Evolutionary conservation across 192 early-diverging fungal genomes (phyloP).

Genomic region (Paraglomus brasilianum): DNA sequence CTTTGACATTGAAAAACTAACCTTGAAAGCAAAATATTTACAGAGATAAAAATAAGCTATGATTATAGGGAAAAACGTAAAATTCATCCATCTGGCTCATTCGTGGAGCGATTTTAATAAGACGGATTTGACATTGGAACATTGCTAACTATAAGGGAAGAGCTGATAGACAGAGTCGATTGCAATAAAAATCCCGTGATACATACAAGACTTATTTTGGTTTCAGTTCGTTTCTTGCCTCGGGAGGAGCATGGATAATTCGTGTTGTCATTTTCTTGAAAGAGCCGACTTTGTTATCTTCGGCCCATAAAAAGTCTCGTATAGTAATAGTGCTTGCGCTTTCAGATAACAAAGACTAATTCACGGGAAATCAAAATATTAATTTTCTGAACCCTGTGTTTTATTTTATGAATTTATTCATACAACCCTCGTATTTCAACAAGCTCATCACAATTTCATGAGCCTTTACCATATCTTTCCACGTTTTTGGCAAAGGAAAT

Average conservation of each 20-base stretch:
- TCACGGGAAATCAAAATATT: conserved; percentile 13
- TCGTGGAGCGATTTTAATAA: too few species aligned
- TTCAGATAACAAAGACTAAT: conserved; percentile 28
- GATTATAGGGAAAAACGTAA: too few species aligned
- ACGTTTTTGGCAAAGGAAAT: conserved; percentile 23
- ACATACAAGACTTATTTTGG: too few species aligned
- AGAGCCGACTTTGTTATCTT: background rate
- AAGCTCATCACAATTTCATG: conserved; percentile 19
- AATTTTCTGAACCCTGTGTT: background rate
- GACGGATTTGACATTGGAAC: too few species aligned
- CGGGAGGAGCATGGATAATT: conserved; percentile 6
- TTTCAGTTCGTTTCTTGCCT: too few species aligned
- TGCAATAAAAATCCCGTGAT: too few species aligned
- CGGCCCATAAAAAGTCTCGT: conserved; percentile 17
- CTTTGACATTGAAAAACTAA: too few species aligned
- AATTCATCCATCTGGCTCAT: too few species aligned
- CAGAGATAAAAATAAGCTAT: too few species aligned
- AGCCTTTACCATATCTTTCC: conserved; percentile 15
- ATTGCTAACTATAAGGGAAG: too few species aligned
- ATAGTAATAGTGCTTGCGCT: conserved; percentile 27
- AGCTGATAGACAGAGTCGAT: too few species aligned
- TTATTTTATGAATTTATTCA: conserved; percentile 7
- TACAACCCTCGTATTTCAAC: conserved; percentile 29
- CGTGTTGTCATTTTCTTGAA: conserved; percentile 25
- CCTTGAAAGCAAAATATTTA: too few species aligned